Base-by-base conservation (phyloP, 148 eudicot genomes). In the Gaultheria prostrata region DNA sequence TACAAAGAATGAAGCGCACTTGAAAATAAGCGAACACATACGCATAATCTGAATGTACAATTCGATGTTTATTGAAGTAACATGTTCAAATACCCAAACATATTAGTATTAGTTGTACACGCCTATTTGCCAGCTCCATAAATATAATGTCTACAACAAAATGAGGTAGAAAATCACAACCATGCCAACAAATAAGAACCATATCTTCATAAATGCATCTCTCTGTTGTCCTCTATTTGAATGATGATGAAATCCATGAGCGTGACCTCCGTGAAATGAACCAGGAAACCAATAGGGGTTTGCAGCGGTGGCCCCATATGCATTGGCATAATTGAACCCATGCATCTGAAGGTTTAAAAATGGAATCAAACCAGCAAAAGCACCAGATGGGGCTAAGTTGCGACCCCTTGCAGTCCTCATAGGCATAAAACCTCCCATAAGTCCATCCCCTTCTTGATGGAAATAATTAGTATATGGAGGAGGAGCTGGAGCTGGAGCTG, bases 241-340 rank as follows among this genome's bases (percentile, higher is more conserved):
- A 81, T 80, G 88, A 69, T 82, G 84, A 86, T 89, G 85, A 84
- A 89, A 87, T 10, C 91, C 91, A 59, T 86, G 91, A 82, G 63
- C 85, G 78, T 87, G 87, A 63, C 91, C 91, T 21, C 90, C 91
- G 39, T 87, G 88, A 80, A 82, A 84, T 24, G 88, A 82, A 50
- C 87, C 71, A 4, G 86, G 85, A 57, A 86, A 89, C 83, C 83
- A 0, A n/a, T 84, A 84, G 0, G 89, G 85, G 49, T 79, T 63
- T 18, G 86, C 89, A 17, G 85, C 65, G 1, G 87, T 61, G 6
- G 89, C 84, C 10, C 88, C 89, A 39, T 87, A 86, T 15, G 83
- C 88, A 51, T 88, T 87, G 9, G 87, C 88, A 83, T 87, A 88
- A 71, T 86, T 87, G 80, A 83, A 82, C 12, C 88, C 87, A 48